phyloP scores from a whole-genome alignment of 805 yeast species.

The Zygosaccharomyces kombuchaensis region DNA sequence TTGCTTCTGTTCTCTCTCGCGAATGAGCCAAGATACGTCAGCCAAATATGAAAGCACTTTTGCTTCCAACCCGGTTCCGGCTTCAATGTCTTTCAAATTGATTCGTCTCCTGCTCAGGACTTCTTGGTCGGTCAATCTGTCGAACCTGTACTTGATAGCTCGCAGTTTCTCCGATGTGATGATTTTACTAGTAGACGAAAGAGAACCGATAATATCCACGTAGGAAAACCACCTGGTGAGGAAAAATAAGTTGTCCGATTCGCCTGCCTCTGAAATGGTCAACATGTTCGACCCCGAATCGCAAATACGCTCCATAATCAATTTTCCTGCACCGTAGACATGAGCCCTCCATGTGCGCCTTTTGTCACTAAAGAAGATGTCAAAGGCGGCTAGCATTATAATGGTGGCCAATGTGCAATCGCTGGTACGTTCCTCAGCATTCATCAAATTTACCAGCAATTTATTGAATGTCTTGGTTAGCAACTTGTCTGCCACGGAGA shows the following conservation, averaged over 20 bases:
- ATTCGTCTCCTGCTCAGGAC: slow-evolving; percentile 18
- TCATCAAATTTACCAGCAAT: slow-evolving; percentile 46
- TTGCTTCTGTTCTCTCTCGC: slow-evolving; percentile 25
- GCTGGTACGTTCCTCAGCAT: slow-evolving; percentile 52
- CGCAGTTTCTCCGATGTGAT: slow-evolving; percentile 11
- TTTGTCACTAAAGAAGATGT: slow-evolving; percentile 43
- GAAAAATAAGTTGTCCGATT: slow-evolving; percentile 41
- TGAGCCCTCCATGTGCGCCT: slow-evolving; percentile 57
- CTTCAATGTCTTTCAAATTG: slow-evolving; percentile 47
- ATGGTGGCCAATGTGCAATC: slow-evolving; percentile 64
- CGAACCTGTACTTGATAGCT: slow-evolving; percentile 22
- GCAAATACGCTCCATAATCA: slow-evolving; percentile 34
- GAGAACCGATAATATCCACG: slow-evolving; percentile 57
- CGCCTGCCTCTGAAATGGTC: slow-evolving; percentile 15
- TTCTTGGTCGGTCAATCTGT: slow-evolving; percentile 5
- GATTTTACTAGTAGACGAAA: slow-evolving; percentile 46
- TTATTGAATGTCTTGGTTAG: slow-evolving; percentile 55
- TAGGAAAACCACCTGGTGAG: slow-evolving; percentile 66
- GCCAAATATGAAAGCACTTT: slow-evolving; percentile 55
- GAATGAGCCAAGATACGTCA: slow-evolving; percentile 42
- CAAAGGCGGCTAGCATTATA: slow-evolving; percentile 56
- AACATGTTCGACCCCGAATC: slow-evolving; percentile 13
- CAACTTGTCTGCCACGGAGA: slow-evolving; percentile 42
- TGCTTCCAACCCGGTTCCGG: slow-evolving; percentile 62
- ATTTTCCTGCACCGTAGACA: slow-evolving; percentile 62